These are phyloP conservation scores for Lactuca sativa DNA, from an alignment of 129 eudicot genomes.

Conservation along the genomic window DNA sequence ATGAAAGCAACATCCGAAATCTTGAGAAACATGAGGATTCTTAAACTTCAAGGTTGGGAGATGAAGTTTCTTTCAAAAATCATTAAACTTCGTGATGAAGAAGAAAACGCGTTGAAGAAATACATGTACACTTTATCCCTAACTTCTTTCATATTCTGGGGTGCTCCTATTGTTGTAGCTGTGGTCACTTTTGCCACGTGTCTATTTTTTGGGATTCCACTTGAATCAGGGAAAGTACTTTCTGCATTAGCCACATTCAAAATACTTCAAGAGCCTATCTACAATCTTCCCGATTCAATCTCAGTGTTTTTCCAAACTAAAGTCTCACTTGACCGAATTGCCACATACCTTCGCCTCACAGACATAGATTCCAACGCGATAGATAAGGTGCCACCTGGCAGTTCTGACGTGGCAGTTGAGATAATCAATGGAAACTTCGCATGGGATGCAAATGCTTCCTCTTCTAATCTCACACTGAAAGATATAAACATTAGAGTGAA, in stretches of 20 bases:
- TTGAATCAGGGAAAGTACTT: constrained; percentile 80
- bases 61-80: constrained; percentile 82
- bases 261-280: constrained; percentile 83
- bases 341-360: constrained; percentile 57
- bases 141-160: constrained; percentile 58
- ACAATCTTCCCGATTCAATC: constrained; percentile 74
- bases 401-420: constrained; percentile 48
- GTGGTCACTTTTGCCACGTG: constrained; percentile 75
- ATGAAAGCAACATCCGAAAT: constrained; percentile 93
- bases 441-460: constrained; percentile 32
- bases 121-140: constrained; percentile 48
- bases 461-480: constrained; percentile 24
- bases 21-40: constrained; percentile 89
- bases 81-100: constrained; percentile 50
- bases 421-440: constrained; percentile 44
- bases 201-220: constrained; percentile 68
- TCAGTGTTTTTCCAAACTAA: constrained; percentile 81
- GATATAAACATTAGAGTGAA: constrained; percentile 27
- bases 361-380: constrained; percentile 52
- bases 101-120: constrained; percentile 56
- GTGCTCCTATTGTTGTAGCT: constrained; percentile 73
- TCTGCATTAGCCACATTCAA: constrained; percentile 78
- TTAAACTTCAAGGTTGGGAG: constrained; percentile 95
- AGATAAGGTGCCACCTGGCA: constrained; percentile 48
- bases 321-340: constrained; percentile 85